Evolutionary conservation across 805 yeast species (phyloP).

Genomic region (Candida dendrica): DNA sequence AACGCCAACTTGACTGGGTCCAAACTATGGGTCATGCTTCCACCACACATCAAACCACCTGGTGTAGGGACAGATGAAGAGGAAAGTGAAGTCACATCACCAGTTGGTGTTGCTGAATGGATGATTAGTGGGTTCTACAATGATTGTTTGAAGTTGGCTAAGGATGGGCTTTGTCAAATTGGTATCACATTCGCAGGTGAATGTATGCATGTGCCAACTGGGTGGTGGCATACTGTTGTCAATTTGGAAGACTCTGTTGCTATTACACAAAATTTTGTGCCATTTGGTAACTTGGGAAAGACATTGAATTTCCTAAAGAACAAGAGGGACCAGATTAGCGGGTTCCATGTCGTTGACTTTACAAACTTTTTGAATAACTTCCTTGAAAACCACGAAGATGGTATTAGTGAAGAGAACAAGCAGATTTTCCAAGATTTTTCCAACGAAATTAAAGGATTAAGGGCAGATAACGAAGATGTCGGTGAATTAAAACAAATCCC

Average conservation of each 20-base stretch:
- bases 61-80: slow-evolving; percentile 73
- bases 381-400: slow-evolving; percentile 14
- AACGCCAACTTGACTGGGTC: slow-evolving; percentile 68
- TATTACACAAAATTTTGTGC: slow-evolving; percentile 83
- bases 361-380: slow-evolving; percentile 27
- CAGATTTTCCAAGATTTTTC: slow-evolving; percentile 22
- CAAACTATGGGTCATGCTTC: slow-evolving; percentile 86
- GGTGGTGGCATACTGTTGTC: slow-evolving; percentile 97
- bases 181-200: slow-evolving; percentile 79
- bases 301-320: slow-evolving; percentile 63
- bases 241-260: slow-evolving; percentile 80
- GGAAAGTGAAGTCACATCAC: slow-evolving; percentile 86
- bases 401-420: slow-evolving; percentile 10
- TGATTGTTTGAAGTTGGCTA: slow-evolving; percentile 51
- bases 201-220: slow-evolving; percentile 85
- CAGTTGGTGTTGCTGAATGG: slow-evolving; percentile 93
- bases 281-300: slow-evolving; percentile 48
- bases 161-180: slow-evolving; percentile 43
- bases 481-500: slow-evolving; percentile 41
- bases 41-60: slow-evolving; percentile 71
- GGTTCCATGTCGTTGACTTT: slow-evolving; percentile 59
- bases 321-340: slow-evolving; percentile 68
- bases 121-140: slow-evolving; percentile 73
- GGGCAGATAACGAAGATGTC: slow-evolving; percentile 48
- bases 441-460: slow-evolving; percentile 19